These are phyloP conservation scores for Drosera capensis DNA, from an alignment of 148 eudicot genomes.

Conservation along the genomic window DNA sequence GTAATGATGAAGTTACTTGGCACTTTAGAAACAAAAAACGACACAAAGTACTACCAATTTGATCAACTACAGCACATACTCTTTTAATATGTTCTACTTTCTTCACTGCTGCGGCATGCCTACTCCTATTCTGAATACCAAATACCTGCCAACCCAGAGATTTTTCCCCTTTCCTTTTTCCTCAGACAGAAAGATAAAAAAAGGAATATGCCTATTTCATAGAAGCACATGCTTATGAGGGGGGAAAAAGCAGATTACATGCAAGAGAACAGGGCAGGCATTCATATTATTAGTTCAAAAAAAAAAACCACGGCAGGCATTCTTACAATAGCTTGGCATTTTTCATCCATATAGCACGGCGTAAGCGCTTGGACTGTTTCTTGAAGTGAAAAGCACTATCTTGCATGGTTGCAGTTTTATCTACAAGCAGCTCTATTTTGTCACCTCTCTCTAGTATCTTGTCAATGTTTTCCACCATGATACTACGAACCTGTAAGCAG, in stretches of 20 bases:
- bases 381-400: slow-evolving; percentile 92
- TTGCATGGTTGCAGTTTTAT: slow-evolving; percentile 94
- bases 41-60: too few relatives aligned
- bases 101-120: too few relatives aligned
- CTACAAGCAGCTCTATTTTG: slow-evolving; percentile 94
- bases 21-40: too few relatives aligned
- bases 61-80: too few relatives aligned
- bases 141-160: background rate
- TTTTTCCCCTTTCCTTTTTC: background rate
- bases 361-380: slow-evolving; percentile 91
- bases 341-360: slow-evolving; percentile 97
- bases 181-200: too few relatives aligned
- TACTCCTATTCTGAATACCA: background rate
- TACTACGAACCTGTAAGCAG: slow-evolving; percentile 63
- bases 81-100: too few relatives aligned
- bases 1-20: too few relatives aligned
- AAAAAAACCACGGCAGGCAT: background rate
- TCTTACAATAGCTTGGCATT: slow-evolving; percentile 90
- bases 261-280: background rate
- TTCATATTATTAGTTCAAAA: background rate
- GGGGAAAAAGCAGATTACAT: background rate
- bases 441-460: slow-evolving; percentile 97
- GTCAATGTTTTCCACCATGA: slow-evolving; percentile 96
- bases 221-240: background rate
- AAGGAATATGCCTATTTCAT: background rate